phyloP scores from a whole-genome alignment of 805 yeast genomes.

The Saccharomyces kudriavzevii region DNA sequence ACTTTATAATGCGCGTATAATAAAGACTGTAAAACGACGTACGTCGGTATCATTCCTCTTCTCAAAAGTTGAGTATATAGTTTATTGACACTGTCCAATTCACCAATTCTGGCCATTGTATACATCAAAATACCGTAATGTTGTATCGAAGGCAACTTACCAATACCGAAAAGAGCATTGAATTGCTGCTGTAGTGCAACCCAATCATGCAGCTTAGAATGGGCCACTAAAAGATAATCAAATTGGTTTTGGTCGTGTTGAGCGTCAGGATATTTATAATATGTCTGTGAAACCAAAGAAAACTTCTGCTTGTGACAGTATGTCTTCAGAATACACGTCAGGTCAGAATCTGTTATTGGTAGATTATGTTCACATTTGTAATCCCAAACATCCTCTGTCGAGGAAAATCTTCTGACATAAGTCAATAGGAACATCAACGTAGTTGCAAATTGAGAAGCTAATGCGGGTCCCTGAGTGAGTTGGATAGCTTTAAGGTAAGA shows the following conservation, averaged over 20 bases:
- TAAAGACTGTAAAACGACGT: constrained; percentile 23
- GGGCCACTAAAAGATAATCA: constrained; percentile 40
- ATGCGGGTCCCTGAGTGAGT: constrained; percentile 11
- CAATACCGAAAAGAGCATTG: constrained; percentile 47
- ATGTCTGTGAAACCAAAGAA: constrained; percentile 27
- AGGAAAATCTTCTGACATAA: constrained; percentile 8
- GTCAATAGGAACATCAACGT: constrained; percentile 20
- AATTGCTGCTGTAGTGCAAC: constrained; percentile 45
- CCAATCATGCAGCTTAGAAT: constrained; percentile 45
- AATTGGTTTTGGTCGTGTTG: constrained; percentile 40
- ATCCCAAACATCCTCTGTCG: constrained; percentile 27
- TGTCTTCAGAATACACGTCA: constrained; percentile 20
- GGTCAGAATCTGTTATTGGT: constrained; percentile 13
- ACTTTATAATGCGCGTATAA: constrained; percentile 19
- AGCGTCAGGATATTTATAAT: constrained; percentile 33
- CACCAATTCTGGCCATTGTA: constrained; percentile 47
- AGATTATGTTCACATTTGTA: constrained; percentile 20
- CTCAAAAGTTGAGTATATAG: constrained; percentile 42
- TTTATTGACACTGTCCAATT: constrained; percentile 38
- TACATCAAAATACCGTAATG: constrained; percentile 58
- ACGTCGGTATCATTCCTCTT: constrained; percentile 41
- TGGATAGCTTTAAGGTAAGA: constrained; percentile 3
- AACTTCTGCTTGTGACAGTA: constrained; percentile 17
- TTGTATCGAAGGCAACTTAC: constrained; percentile 41
- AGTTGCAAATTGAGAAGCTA: constrained; percentile 24